Base-by-base conservation (phyloP, 345 rosid genomes). In the Salix udensis region DNA sequence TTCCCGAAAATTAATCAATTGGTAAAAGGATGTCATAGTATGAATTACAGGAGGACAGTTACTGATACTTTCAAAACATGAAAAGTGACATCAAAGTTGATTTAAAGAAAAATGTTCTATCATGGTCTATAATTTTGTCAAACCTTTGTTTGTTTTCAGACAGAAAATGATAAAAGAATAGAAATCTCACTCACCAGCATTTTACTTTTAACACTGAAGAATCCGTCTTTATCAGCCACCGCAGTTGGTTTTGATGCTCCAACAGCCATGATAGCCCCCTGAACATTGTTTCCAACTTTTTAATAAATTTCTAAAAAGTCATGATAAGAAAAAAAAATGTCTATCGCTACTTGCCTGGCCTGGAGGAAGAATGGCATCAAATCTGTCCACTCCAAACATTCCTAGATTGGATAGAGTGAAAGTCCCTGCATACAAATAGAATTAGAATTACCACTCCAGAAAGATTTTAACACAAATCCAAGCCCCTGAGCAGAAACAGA, bases 241-340 rank as follows among this genome's bases (percentile, higher is more conserved):
- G 88, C 98, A 46, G 91, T 91, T 37, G 98, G 98, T 74, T 93
- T 96, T 75, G 99, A 93, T 69, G 97, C 98, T 85, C 97, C 97
- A 82, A 93, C 99, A 75, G 98, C 97, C 97, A 96, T 93, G 77
- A 96, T 96, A 64, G 98, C 99, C 37, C 99, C 99, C 99, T 96
- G 87, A n/a, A 79, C 50, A 77, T 72, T 34, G 76, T 66, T 67
- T 42, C 50, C 71, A 70, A 76, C 71, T 15, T 62, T 30, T 70
- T 2, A 72, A 37, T 50, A 77, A 53, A 79, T 68, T 11, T 75
- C 67, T 39, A 42, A 64, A 42, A 75, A n/a, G 72, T 65, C 76
- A 79, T 28, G 37, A 52, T 11, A 40, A 10, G 37, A 5, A 40
- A 40, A 11, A 40, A 40, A 40, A 40, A 46, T 23, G 24, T 13